phyloP scores from a whole-genome alignment of 805 yeast species.

The Pichia californica region DNA sequence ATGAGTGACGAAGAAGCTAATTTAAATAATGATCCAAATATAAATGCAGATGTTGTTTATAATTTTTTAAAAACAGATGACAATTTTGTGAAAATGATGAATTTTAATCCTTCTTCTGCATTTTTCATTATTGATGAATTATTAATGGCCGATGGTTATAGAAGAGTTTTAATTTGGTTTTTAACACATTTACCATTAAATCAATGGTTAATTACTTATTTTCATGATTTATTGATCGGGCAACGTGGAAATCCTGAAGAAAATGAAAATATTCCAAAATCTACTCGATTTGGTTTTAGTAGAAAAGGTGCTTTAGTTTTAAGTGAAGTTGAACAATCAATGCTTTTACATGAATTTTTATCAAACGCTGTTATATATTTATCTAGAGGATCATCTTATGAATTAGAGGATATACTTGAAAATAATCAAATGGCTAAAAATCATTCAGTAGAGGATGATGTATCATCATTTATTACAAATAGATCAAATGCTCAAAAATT shows the following conservation, averaged over 20 bases:
- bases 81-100: conserved; percentile 44
- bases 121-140: conserved; percentile 61
- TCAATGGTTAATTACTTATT: conserved; percentile 51
- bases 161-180: conserved; percentile 62
- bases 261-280: conserved; percentile 6
- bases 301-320: conserved; percentile 50
- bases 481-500: conserved; percentile 32
- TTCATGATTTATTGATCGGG: conserved; percentile 53
- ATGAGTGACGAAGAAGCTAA: conserved; percentile 17
- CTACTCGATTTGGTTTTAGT: conserved; percentile 36
- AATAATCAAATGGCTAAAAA: background rate
- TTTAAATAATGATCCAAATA: conserved; percentile 21
- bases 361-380: conserved; percentile 44
- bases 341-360: conserved; percentile 66
- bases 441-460: background rate
- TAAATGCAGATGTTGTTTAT: conserved; percentile 48
- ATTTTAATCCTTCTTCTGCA: conserved; percentile 45
- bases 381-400: conserved; percentile 29
- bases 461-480: conserved; percentile 21
- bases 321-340: conserved; percentile 54
- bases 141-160: conserved; percentile 59
- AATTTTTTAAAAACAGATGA: conserved; percentile 36
- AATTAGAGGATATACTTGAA: conserved; percentile 14
- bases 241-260: conserved; percentile 39
- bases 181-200: conserved; percentile 56